A percentile compares a stretch with the other conserved stretches of the same genome.
phyloP scores from a whole-genome alignment of 257 asterid species.

The Gardenia jasminoides region DNA sequence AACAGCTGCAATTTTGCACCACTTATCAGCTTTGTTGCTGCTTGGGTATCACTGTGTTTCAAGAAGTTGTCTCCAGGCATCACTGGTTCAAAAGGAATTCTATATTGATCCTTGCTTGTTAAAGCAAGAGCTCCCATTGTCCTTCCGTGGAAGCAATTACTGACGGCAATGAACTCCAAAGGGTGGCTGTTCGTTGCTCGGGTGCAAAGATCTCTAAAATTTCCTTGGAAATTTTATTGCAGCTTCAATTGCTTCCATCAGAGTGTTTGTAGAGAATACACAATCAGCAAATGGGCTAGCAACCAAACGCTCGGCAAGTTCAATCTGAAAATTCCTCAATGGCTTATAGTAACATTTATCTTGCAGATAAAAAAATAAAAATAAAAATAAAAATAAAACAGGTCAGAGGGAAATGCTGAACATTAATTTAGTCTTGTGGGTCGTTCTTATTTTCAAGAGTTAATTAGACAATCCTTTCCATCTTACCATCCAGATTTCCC shows the following conservation, averaged over 20 bases:
- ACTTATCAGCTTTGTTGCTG: constrained; percentile 57
- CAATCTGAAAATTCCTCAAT: constrained; percentile 51
- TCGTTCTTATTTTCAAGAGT: background rate
- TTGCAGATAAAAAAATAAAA: background rate
- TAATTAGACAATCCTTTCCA: background rate
- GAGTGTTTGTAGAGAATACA: constrained; percentile 88
- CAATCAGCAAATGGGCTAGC: constrained; percentile 81
- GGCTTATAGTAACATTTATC: background rate
- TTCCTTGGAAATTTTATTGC: constrained; percentile 90
- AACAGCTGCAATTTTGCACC: constrained; percentile 83
- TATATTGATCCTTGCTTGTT: constrained; percentile 83
- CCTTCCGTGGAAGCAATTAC: constrained; percentile 87
- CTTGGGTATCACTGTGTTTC: constrained; percentile 67
- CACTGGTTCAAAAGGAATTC: constrained; percentile 83
- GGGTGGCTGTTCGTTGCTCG: constrained; percentile 59
- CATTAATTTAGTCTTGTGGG: no score
- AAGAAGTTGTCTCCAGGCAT: constrained; percentile 93
- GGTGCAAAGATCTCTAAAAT: constrained; percentile 55
- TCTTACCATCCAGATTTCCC: background rate
- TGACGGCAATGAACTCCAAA: constrained; percentile 67
- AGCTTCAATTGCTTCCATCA: constrained; percentile 97
- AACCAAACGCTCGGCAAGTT: constrained; percentile 80
- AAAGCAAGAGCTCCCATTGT: constrained; percentile 93
- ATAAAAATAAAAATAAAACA: no score
- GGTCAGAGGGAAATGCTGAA: no score